A percentile compares a stretch with the other conserved stretches of the same genome.
Conservation (phyloP, 495 filamentous ascomycete species). For the Pseudomonodictys pantanalensis region DNA sequence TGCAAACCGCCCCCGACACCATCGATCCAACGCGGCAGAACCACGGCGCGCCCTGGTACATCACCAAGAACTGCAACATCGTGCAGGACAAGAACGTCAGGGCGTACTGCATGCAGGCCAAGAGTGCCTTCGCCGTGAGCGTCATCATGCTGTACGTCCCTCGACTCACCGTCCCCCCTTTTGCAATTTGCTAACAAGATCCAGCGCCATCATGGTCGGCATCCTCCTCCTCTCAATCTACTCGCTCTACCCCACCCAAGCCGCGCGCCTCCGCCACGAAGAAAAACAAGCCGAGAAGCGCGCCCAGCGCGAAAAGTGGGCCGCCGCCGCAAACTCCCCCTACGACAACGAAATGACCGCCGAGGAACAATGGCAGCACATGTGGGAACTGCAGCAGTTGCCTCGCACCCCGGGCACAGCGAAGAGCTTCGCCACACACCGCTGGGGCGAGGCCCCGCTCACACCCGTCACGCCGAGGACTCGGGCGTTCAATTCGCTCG, state of each 20-base stretch:
- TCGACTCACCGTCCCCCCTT: background rate
- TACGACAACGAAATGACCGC: slow-evolving; percentile 35
- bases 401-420: slow-evolving; percentile 39
- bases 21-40: slow-evolving; percentile 69
- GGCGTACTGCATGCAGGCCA: slow-evolving; percentile 74
- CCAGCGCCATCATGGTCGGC: slow-evolving; percentile 37
- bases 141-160: slow-evolving; percentile 66
- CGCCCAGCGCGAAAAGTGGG: slow-evolving; percentile 35
- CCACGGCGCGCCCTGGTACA: slow-evolving; percentile 74
- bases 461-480: slow-evolving; percentile 44
- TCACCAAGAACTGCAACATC: slow-evolving; percentile 71
- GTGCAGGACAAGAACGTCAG: slow-evolving; percentile 54
- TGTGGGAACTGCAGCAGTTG: slow-evolving; percentile 36
- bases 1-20: slow-evolving; percentile 76
- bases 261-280: slow-evolving; percentile 27
- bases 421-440: no score
- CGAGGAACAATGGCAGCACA: slow-evolving; percentile 43
- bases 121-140: slow-evolving; percentile 68
- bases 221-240: slow-evolving; percentile 36
- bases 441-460: slow-evolving; percentile 19
- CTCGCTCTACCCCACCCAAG: slow-evolving; percentile 38
- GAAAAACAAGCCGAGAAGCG: slow-evolving; percentile 27
- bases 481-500: slow-evolving; percentile 41
- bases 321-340: slow-evolving; percentile 29
- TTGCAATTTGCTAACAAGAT: background rate